Evolutionary conservation across 2,329 filamentous ascomycete genomes (phyloP), one percentile per base, ranked within the genome.

Genomic region (Hymenoscyphus infarciens): DNA sequence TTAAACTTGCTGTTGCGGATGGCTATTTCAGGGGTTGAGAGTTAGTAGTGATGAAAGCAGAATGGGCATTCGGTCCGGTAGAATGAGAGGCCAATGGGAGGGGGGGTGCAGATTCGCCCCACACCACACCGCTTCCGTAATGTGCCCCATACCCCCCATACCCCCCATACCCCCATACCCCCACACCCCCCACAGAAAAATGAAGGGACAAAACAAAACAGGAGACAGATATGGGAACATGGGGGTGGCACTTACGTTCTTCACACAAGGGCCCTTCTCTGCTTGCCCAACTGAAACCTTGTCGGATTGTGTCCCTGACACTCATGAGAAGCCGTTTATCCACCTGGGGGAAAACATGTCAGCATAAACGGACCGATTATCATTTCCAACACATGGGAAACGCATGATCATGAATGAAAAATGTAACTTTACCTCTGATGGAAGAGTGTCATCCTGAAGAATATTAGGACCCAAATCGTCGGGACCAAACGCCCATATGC

Each of bases 1-100:
- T 93, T 92, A 83, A 99, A 99, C 74, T 97, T 97, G 70, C 92
- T 92, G 77, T 99, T 99, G 70, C 95, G 93, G 73, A 99, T 98
- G 38, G 95, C 89, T 92, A 72, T 6, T 19, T 22, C 19, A 49
- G 42, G 42, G 19, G 19, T 3, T 5, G 7, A 5, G 42, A 27
- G 19, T 49, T 25, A 49, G 42, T 19, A 7, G 3, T 19, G 10
- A 3, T 49, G 42, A 19, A 3, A 22, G 70, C 68, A 74, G 64
- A 75, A 74, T 64, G 69, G 57, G 60, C 61, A 69, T 66, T 69
- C 68, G 63, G 61, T 57, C 60, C 61, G 64, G 60, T 35, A 54
- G 8, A 53, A 60, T 59, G 8, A 22, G 25, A 10, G 49, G n/a
- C 58, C 42, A 60, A 60, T 60, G 27, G 35, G 6, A 33, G 33